Evolutionary conservation across 2,329 filamentous ascomycete genomes (phyloP).

Genomic region (Colletotrichum siamense): DNA sequence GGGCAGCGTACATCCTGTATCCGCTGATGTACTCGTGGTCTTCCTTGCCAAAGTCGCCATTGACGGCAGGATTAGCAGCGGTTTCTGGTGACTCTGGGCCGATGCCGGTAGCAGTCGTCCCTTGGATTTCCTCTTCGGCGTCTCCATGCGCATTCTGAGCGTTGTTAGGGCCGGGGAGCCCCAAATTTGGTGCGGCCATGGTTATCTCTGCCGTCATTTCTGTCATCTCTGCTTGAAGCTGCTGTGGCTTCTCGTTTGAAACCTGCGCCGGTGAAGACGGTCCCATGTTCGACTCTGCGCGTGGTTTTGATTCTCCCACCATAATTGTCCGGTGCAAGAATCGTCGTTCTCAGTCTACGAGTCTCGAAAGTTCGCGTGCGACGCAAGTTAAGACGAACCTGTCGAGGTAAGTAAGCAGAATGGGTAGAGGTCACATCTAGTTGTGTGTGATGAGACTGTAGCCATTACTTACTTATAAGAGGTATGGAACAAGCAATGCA

Average conservation of each 20-base stretch:
- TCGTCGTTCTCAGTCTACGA: rapidly evolving
- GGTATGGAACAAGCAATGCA: background rate
- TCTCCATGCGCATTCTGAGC: background rate
- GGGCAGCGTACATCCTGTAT: background rate
- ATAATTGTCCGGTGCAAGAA: background rate
- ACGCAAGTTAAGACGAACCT: rapidly evolving
- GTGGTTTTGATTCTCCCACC: background rate
- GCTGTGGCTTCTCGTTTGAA: background rate
- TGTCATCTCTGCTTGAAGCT: background rate
- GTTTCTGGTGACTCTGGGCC: background rate
- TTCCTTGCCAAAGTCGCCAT: background rate
- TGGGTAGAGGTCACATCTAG: rapidly evolving
- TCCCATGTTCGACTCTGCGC: background rate
- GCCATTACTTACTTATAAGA: background rate
- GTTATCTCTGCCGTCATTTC: background rate
- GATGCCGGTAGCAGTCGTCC: background rate
- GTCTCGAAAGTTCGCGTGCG: background rate
- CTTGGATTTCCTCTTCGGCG: rapidly evolving
- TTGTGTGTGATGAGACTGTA: background rate
- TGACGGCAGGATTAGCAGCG: background rate
- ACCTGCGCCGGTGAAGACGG: background rate
- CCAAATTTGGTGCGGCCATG: background rate
- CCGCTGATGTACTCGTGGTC: background rate
- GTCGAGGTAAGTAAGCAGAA: background rate
- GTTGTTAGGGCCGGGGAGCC: background rate